A percentile compares a stretch with the other conserved stretches of the same genome.
These are phyloP conservation scores for Heritiera littoralis DNA, from an alignment of 345 rosid species.

Conservation along the genomic window DNA sequence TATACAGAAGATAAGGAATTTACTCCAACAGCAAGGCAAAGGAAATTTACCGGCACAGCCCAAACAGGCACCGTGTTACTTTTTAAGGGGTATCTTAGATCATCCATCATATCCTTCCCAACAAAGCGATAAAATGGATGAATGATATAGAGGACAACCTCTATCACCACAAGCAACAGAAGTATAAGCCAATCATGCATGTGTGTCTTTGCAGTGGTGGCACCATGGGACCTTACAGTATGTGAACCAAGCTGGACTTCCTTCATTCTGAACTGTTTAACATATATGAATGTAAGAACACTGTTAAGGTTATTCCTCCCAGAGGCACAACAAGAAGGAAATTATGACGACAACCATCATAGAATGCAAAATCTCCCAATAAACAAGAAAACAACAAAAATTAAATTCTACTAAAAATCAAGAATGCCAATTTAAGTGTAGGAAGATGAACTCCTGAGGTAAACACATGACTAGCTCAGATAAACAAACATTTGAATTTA, in stretches of 20 bases:
- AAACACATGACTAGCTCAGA: neutral
- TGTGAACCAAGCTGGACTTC: conserved; percentile 54
- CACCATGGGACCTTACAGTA: conserved; percentile 67
- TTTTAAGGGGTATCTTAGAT: conserved; percentile 77
- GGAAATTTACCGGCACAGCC: conserved; percentile 68
- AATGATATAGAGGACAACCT: conserved; percentile 39
- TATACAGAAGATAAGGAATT: neutral
- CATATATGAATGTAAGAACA: neutral
- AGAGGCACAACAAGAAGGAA: neutral
- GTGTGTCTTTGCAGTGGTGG: conserved; percentile 51
- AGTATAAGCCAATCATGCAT: conserved; percentile 84
- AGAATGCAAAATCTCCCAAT: neutral
- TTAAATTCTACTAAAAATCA: neutral
- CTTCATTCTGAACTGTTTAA: conserved; percentile 48
- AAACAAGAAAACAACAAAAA: neutral
- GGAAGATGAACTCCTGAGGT: neutral
- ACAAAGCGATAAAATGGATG: conserved; percentile 88
- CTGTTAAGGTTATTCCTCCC: conserved; percentile 7
- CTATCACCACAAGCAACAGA: conserved; percentile 53
- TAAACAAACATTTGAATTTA: neutral
- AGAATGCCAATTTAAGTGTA: neutral
- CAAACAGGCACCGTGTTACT: conserved; percentile 75
- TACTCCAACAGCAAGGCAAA: neutral
- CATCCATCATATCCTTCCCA: conserved; percentile 91
- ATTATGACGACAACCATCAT: neutral